Evolutionary conservation across 2,329 filamentous ascomycete genomes (phyloP).

Genomic region (Sarocladium oryzae): DNA sequence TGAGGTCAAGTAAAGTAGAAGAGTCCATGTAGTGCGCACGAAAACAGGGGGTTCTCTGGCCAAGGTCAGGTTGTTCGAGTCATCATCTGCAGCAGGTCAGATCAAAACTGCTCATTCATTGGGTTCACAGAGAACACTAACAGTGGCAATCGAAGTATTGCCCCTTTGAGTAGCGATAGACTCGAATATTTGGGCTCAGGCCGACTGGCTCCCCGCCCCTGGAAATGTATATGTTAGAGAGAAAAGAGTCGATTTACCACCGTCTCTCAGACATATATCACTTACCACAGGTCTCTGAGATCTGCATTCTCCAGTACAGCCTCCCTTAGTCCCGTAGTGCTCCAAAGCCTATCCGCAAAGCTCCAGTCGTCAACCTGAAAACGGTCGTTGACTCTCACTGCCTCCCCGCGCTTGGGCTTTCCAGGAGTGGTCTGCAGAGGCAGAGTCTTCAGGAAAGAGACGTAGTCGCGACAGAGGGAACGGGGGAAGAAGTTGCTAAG

Average conservation of each 20-base stretch:
- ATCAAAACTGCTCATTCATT: too few species aligned
- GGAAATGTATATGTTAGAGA: slow-evolving; percentile 19
- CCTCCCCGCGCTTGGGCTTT: slow-evolving; percentile 72
- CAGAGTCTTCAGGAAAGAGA: slow-evolving; percentile 62
- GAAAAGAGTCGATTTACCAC: slow-evolving; percentile 1
- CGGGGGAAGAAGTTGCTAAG: slow-evolving; percentile 69
- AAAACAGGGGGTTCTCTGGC: slow-evolving; percentile 24
- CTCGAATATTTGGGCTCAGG: slow-evolving; percentile 78
- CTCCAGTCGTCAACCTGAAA: slow-evolving; percentile 71
- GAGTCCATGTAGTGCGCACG: slow-evolving; percentile 74
- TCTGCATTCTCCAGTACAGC: slow-evolving; percentile 38
- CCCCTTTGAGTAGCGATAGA: slow-evolving; percentile 79
- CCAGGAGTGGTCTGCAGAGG: slow-evolving; percentile 72
- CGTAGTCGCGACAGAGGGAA: slow-evolving; percentile 68
- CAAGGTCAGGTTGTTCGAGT: slow-evolving; percentile 67
- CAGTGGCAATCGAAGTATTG: slow-evolving; percentile 94
- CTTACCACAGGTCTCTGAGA: slow-evolving; percentile 38
- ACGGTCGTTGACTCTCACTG: slow-evolving; percentile 81
- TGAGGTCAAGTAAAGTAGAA: slow-evolving; percentile 80
- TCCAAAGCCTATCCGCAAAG: slow-evolving; percentile 75
- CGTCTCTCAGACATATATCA: slow-evolving; percentile 9
- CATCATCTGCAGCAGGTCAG: slow-evolving; percentile 59
- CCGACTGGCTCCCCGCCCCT: slow-evolving; percentile 84
- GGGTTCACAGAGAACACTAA: slow-evolving; percentile 34
- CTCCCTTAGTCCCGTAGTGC: slow-evolving; percentile 65